These are phyloP conservation scores for Vigna trinervia DNA, from an alignment of 306 rosid species.

Conservation along the genomic window DNA sequence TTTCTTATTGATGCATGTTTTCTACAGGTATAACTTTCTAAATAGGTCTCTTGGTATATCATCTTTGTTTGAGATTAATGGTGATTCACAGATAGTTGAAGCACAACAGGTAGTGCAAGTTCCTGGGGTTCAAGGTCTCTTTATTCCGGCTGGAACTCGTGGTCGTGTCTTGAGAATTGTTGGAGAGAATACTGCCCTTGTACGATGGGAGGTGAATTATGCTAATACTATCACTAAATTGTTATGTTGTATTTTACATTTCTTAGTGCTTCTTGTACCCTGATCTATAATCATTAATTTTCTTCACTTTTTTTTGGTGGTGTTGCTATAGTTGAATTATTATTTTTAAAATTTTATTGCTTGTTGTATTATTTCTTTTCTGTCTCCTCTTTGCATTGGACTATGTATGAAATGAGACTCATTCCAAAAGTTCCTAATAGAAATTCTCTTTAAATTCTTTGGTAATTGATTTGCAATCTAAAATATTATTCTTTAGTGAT, in stretches of 20 bases:
- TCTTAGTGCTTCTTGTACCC: constrained; percentile 24
- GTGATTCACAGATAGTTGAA: constrained; percentile 59
- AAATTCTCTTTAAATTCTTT: constrained; percentile 18
- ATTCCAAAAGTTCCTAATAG: constrained; percentile 31
- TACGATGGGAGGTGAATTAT: constrained; percentile 88
- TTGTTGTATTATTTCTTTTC: constrained; percentile 36
- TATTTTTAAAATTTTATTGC: constrained; percentile 2
- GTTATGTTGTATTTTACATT: constrained; percentile 28
- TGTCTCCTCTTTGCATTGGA: constrained; percentile 23
- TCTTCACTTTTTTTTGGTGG: constrained; percentile 13
- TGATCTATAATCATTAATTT: constrained; percentile 1
- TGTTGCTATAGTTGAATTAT: constrained; percentile 12
- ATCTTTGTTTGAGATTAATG: constrained; percentile 68
- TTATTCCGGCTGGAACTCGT: constrained; percentile 76
- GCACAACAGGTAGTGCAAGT: constrained; percentile 62
- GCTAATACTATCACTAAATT: not conserved
- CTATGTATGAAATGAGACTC: constrained; percentile 26
- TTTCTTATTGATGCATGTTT: constrained; percentile 44
- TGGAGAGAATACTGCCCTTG: constrained; percentile 77
- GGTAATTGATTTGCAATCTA: constrained; percentile 31
- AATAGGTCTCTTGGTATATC: constrained; percentile 85
- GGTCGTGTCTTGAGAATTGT: constrained; percentile 78
- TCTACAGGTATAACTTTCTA: constrained; percentile 82
- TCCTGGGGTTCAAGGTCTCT: constrained; percentile 84
- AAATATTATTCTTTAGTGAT: constrained; percentile 40